phyloP scores from a whole-genome alignment of 1,284 basidiomycete genomes.

The Microbotryum saponariae region DNA sequence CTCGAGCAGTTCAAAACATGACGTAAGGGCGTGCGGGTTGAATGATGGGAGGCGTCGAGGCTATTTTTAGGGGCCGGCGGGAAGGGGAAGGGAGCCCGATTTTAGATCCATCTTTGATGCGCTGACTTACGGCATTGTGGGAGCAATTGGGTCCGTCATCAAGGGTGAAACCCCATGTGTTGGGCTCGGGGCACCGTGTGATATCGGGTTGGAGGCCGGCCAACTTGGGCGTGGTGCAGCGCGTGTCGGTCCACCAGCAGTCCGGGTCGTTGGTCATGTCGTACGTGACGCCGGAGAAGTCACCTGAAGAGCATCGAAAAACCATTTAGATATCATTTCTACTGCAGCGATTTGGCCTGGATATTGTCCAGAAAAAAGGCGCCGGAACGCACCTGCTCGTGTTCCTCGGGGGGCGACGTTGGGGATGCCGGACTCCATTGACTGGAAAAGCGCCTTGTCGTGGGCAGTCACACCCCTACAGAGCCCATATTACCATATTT shows the following conservation, averaged over 20 bases:
- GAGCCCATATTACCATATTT: background rate
- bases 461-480: constrained; percentile 8
- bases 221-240: constrained; percentile 36
- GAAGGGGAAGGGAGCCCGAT: no score
- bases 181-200: constrained; percentile 44
- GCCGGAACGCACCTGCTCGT: constrained; percentile 13
- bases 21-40: no score
- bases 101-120: no score
- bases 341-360: no score
- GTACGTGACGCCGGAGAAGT: constrained; percentile 14
- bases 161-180: constrained; percentile 48
- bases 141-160: constrained; percentile 44
- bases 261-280: constrained; percentile 6
- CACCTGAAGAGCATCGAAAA: no score
- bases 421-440: constrained; percentile 27
- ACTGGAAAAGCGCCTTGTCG: constrained; percentile 15
- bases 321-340: no score
- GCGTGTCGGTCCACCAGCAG: constrained; percentile 41
- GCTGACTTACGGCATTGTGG: constrained; percentile 43
- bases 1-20: no score
- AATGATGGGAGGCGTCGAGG: no score
- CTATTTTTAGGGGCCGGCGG: no score
- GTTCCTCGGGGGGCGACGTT: constrained; percentile 25
- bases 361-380: no score
- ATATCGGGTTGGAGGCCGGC: constrained; percentile 40